Percentiles rank a stretch among this genome's conserved stretches.
Conservation (phyloP, 441 rosid species). For the Pelargonium citronellum region DNA sequence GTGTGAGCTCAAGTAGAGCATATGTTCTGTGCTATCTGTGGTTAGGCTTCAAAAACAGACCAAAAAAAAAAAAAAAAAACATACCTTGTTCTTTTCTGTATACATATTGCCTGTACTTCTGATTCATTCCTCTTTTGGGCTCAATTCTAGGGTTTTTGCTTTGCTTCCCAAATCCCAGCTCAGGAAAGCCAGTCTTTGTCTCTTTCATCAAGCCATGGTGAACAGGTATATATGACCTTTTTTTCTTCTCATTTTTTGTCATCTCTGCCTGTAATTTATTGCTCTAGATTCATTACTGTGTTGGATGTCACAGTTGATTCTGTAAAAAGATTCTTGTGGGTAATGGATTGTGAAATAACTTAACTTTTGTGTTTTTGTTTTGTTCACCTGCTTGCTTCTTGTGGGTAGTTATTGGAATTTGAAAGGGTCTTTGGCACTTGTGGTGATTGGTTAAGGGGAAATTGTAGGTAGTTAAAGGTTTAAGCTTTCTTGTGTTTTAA, state of each 20-base stretch:
- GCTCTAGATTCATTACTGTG: background rate
- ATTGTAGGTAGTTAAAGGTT: background rate
- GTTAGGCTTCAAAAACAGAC: background rate
- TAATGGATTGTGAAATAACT: background rate
- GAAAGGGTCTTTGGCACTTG: background rate
- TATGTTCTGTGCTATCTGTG: background rate
- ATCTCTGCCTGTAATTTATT: background rate
- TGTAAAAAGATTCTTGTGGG: background rate
- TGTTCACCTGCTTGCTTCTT: background rate
- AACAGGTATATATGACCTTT: background rate
- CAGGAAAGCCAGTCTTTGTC: background rate
- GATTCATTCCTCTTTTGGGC: background rate
- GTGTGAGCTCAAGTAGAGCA: background rate
- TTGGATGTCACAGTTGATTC: background rate
- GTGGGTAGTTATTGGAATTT: background rate
- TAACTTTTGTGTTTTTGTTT: background rate
- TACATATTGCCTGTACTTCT: background rate
- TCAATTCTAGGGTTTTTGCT: background rate
- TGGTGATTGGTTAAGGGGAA: background rate
- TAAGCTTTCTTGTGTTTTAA: background rate
- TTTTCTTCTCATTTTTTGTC: background rate
- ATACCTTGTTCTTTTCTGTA: background rate
- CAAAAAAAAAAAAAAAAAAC: background rate
- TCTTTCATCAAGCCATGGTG: background rate
- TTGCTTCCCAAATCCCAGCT: background rate